Base-by-base conservation (phyloP, 768 basidiomycete genomes). In the Tylopilus felleus region DNA sequence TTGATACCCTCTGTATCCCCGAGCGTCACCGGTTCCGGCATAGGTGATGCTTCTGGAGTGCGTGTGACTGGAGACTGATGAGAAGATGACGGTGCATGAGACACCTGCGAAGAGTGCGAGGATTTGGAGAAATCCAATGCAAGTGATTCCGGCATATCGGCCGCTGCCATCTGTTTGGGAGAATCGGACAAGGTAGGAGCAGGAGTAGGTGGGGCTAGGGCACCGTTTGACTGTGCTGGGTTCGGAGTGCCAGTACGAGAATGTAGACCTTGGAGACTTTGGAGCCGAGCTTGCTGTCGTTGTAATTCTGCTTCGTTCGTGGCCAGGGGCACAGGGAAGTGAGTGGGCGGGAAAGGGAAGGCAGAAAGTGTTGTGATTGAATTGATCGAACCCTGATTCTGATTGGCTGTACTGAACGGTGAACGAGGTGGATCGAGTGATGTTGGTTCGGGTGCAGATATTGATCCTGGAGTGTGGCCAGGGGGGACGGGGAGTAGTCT, bases 281-380 rank as follows among this genome's bases (percentile, higher is more conserved):
- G 70, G 10, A 65, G 47, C 49, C 57, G 67, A n/a, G 25, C 51
- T 51, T 63, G 60, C 53, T 70, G 68, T 8, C 57, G 57, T 9
- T 66, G 65, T 14, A 59, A 40, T 28, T 71, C 70, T 19, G 55
- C 52, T 21, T 71, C 62, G 23, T 50, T 66, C 53, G 42, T 48
- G 4, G 59, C 60, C 6, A 80, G 78, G 33, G 84, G 88, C 14
- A 85, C 69, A 13, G 88, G 88, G 53, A 85, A 81, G 65, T 89
- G 86, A 1, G 80, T 81, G 0, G 88, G 88, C 16, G 88, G 88
- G 0, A 78, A 69, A 22, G 88, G 88, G 66, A 90, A 90, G 0
- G 83, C 84, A 29, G 84, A 86, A 22, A 90, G 73, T 1, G 86
- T 85, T 19, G 84, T 77, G n/a, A 87, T 76, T 25, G 84, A 84